phyloP scores from a whole-genome alignment of 371 early-diverging fungal species.

The Nematocida major region DNA sequence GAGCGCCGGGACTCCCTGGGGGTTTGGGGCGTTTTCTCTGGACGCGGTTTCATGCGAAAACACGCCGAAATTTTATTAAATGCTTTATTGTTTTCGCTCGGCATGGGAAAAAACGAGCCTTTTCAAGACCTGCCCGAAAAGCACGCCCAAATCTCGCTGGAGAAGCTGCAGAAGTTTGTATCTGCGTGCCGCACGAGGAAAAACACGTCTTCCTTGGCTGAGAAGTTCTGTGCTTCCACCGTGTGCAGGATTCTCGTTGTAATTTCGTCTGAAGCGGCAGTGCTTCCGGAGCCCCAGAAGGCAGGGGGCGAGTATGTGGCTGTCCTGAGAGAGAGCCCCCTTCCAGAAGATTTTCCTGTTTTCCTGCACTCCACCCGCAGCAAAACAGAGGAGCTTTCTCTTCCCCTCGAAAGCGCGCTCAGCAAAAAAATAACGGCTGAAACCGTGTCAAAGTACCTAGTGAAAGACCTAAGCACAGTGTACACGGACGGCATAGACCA shows the following conservation, averaged over 20 bases:
- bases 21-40: no score
- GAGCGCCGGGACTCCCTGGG: no score
- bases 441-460: not conserved
- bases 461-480: not conserved
- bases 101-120: no score
- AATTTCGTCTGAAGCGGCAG: no score
- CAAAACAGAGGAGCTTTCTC: not conserved
- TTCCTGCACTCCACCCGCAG: not conserved
- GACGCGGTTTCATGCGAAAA: no score
- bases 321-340: not conserved
- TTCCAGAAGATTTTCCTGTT: constrained; percentile 2
- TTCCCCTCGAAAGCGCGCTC: not conserved
- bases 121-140: no score
- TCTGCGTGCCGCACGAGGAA: constrained; percentile 1
- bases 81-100: no score
- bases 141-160: not conserved
- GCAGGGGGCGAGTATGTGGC: not conserved
- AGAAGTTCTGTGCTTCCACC: not conserved
- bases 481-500: constrained; percentile 6
- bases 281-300: not conserved
- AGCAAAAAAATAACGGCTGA: not conserved
- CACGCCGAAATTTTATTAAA: no score
- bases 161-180: not conserved
- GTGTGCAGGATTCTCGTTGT: not conserved
- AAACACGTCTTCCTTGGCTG: not conserved